phyloP scores from a whole-genome alignment of 2,329 filamentous ascomycete genomes.

The Teratosphaeria pseudoeucalypti region DNA sequence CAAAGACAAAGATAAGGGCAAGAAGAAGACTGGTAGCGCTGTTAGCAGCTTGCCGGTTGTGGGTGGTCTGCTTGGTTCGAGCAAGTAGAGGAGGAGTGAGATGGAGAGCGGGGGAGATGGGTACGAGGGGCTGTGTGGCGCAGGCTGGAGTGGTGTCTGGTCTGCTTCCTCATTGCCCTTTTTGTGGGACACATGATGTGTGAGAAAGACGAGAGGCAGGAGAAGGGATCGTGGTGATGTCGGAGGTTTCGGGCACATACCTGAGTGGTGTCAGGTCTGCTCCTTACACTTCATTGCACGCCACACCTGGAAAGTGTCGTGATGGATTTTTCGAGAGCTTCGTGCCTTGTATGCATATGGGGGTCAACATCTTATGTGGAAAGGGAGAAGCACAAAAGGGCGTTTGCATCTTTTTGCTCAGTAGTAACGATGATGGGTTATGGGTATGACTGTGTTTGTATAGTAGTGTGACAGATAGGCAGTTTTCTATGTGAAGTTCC shows the following conservation, averaged over 20 bases:
- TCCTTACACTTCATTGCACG: neutral
- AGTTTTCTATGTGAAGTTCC: neutral
- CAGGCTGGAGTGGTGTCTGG: neutral
- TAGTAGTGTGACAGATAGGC: neutral
- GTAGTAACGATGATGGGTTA: neutral
- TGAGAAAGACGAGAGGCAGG: neutral
- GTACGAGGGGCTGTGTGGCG: neutral
- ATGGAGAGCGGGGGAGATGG: neutral
- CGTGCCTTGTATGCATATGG: neutral
- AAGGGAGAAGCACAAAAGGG: neutral
- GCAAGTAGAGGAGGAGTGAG: neutral
- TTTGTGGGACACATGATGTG: neutral
- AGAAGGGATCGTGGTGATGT: neutral
- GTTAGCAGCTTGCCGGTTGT: conserved; percentile 34
- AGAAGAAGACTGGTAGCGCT: conserved; percentile 21
- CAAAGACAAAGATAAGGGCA: conserved; percentile 41
- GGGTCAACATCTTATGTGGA: neutral
- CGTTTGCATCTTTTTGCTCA: neutral
- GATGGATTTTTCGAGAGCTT: neutral
- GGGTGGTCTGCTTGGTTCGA: conserved; percentile 35
- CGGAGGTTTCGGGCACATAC: neutral
- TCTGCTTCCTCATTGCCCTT: neutral
- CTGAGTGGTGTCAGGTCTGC: neutral
- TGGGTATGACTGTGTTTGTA: neutral
- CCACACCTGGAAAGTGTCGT: neutral